Evolutionary conservation across 306 rosid genomes (phyloP).

Genomic region (Citrullus amarus): DNA sequence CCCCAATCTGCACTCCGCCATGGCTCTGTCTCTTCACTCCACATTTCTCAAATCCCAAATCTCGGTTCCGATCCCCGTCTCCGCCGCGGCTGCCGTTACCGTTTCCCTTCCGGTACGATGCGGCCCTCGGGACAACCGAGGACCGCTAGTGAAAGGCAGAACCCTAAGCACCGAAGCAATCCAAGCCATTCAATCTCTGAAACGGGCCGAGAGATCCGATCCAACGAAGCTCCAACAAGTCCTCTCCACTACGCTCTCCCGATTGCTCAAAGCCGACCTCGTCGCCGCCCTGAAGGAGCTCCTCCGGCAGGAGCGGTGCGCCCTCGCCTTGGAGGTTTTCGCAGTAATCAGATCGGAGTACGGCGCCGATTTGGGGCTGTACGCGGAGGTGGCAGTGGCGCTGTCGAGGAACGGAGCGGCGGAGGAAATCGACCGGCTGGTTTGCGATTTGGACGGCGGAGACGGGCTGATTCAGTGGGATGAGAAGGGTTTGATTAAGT

Average conservation of each 20-base stretch:
- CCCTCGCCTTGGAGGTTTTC: constrained; percentile 53
- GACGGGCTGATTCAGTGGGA: constrained; percentile 21
- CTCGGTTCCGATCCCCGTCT: neutral
- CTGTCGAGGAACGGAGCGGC: constrained; percentile 28
- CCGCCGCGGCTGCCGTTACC: constrained; percentile 5
- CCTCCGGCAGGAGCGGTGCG: constrained; percentile 61
- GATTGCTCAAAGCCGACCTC: constrained; percentile 63
- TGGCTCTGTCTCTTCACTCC: constrained; percentile 47
- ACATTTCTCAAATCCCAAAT: constrained; percentile 29
- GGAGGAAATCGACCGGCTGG: constrained; percentile 52
- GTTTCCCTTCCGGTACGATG: constrained; percentile 30
- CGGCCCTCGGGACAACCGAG: constrained; percentile 84
- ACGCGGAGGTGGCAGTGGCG: constrained; percentile 41
- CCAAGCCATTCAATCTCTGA: constrained; percentile 80
- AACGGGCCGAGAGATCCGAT: constrained; percentile 52
- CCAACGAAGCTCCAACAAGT: constrained; percentile 18
- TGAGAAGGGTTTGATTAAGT: constrained; percentile 42
- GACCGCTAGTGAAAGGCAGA: constrained; percentile 72
- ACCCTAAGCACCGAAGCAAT: constrained; percentile 87
- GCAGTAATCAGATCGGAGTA: constrained; percentile 60
- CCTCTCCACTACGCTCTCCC: constrained; percentile 46
- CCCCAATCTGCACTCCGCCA: constrained; percentile 8
- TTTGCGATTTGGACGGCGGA: constrained; percentile 27
- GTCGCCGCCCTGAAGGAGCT: constrained; percentile 69
- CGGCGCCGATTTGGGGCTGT: constrained; percentile 35